phyloP scores from a whole-genome alignment of 345 rosid genomes.

The Pistacia integerrima region DNA sequence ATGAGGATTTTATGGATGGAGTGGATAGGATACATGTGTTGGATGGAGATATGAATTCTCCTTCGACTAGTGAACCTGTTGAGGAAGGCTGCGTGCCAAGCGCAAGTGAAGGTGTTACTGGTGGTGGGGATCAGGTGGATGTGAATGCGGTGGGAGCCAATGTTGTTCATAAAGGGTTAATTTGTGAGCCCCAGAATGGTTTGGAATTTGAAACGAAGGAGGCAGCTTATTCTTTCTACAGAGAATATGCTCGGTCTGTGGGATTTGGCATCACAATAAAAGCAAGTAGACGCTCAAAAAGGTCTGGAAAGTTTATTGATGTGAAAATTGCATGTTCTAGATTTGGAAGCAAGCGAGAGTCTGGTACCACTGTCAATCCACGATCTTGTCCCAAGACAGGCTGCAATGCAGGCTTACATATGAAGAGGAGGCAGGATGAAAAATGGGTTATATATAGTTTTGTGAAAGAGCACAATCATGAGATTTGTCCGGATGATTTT shows the following conservation, averaged over 20 bases:
- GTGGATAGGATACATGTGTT: constrained; percentile 11
- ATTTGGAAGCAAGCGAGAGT: constrained; percentile 46
- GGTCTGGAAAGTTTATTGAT: constrained; percentile 50
- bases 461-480: constrained; percentile 47
- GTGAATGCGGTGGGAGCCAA: constrained; percentile 8
- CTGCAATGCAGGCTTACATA: constrained; percentile 52
- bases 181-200: constrained; percentile 33
- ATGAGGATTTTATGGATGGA: constrained; percentile 12
- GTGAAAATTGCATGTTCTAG: constrained; percentile 54
- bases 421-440: constrained; percentile 46
- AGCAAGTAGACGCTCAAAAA: constrained; percentile 53
- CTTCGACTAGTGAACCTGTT: constrained; percentile 18
- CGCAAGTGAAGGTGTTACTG: constrained; percentile 10
- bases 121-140: constrained; percentile 17
- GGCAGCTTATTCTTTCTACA: constrained; percentile 48
- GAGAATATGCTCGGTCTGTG: constrained; percentile 47
- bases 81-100: constrained; percentile 13
- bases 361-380: constrained; percentile 26
- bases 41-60: constrained; percentile 22
- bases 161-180: constrained; percentile 15
- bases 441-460: constrained; percentile 40
- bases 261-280: constrained; percentile 53
- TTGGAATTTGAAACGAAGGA: constrained; percentile 51
- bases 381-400: constrained; percentile 41
- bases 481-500: constrained; percentile 37